Evolutionary conservation across 345 rosid species (phyloP).

Genomic region (Eutrema yunnanense): DNA sequence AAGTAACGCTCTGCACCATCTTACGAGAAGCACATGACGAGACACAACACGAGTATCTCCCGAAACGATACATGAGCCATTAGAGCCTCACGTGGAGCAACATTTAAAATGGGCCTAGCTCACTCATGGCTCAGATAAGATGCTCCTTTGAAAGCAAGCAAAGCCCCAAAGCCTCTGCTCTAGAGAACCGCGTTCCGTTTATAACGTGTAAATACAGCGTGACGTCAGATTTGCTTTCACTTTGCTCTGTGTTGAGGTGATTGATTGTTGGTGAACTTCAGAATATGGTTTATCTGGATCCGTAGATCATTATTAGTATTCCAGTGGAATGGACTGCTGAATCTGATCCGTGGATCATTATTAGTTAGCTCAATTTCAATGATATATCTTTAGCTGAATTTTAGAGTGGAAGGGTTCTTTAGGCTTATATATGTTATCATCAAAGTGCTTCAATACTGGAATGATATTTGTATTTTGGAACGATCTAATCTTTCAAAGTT

Average conservation of each 20-base stretch:
- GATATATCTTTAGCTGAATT: too few species aligned
- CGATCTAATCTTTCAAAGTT: too few species aligned
- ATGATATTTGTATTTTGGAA: too few species aligned
- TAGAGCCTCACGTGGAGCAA: conserved; percentile 17
- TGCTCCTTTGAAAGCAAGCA: neutral
- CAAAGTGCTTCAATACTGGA: too few species aligned
- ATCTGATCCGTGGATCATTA: too few species aligned
- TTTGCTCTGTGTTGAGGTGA: neutral
- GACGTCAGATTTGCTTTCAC: neutral
- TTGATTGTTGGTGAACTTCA: neutral
- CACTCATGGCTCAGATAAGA: neutral
- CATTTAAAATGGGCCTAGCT: neutral
- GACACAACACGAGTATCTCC: too few species aligned
- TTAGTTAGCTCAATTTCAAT: too few species aligned
- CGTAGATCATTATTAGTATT: neutral
- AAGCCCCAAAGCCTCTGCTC: conserved; percentile 5
- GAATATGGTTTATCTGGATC: neutral
- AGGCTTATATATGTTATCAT: neutral
- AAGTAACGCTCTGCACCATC: too few species aligned
- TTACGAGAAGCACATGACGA: too few species aligned
- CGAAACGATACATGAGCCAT: too few species aligned
- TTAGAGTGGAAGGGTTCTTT: too few species aligned
- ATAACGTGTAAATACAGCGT: neutral
- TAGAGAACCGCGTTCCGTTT: conserved; percentile 1
- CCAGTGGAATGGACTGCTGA: neutral